Percentiles rank a stretch among this genome's conserved stretches.
phyloP scores from a whole-genome alignment of 2,329 filamentous ascomycete genomes.

The Thermoascus crustaceus region DNA sequence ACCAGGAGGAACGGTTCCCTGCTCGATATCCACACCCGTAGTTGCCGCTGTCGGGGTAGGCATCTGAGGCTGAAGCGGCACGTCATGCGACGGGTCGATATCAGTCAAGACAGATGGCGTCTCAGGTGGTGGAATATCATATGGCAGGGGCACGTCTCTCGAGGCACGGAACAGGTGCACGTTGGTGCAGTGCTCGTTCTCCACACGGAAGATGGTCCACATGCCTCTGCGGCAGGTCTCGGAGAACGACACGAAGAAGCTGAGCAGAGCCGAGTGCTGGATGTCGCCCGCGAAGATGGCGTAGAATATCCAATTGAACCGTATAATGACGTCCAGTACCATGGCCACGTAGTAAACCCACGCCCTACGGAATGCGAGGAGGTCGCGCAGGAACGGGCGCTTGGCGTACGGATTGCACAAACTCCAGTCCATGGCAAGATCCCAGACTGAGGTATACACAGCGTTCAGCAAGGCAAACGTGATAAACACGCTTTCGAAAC shows the following conservation, averaged over 20 bases:
- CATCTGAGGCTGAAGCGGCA: constrained; percentile 22
- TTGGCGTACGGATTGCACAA: constrained; percentile 69
- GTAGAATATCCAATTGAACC: constrained; percentile 94
- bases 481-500: constrained; percentile 64
- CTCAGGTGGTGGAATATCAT: constrained; percentile 42
- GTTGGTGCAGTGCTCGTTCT: constrained; percentile 95
- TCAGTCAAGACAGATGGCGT: constrained; percentile 9
- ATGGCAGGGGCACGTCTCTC: constrained; percentile 78
- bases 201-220: constrained; percentile 88
- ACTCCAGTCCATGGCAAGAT: constrained; percentile 93
- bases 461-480: constrained; percentile 73
- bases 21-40: constrained; percentile 20
- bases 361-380: constrained; percentile 66
- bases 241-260: constrained; percentile 68
- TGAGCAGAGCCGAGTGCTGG: constrained; percentile 75
- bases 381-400: constrained; percentile 62
- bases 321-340: constrained; percentile 70
- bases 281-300: constrained; percentile 69
- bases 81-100: constrained; percentile 12
- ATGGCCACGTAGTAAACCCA: constrained; percentile 88
- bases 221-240: constrained; percentile 80
- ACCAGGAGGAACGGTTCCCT: constrained; percentile 19
- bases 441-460: constrained; percentile 82
- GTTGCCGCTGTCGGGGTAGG: constrained; percentile 12
- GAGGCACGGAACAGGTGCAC: constrained; percentile 84